Evolutionary conservation across 805 yeast genomes (phyloP).

Genomic region (Jamesozyma lodderae): DNA sequence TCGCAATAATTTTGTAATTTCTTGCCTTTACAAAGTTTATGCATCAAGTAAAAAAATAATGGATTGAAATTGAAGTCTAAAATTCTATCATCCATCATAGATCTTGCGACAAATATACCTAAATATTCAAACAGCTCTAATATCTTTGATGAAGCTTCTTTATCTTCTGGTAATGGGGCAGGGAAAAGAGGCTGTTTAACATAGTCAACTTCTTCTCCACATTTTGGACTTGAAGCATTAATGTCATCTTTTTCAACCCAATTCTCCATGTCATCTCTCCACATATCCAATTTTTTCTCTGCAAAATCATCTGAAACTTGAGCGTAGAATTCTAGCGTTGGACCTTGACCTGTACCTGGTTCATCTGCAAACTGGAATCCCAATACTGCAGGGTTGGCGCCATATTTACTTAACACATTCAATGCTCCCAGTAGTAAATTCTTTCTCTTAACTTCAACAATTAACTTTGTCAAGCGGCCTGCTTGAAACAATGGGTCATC

Average conservation of each 20-base stretch:
- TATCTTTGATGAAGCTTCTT: slow-evolving; percentile 31
- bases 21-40: slow-evolving; percentile 14
- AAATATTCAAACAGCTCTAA: slow-evolving; percentile 51
- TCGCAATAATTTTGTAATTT: slow-evolving; percentile 4
- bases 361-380: slow-evolving; percentile 87
- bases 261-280: slow-evolving; percentile 44
- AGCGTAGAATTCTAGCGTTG: slow-evolving; percentile 88
- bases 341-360: slow-evolving; percentile 95
- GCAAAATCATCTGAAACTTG: slow-evolving; percentile 69
- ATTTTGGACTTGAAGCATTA: no score
- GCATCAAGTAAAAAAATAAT: slow-evolving; percentile 55
- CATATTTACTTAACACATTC: slow-evolving; percentile 67
- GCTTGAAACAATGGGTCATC: slow-evolving; percentile 35
- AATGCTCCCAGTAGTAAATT: slow-evolving; percentile 67
- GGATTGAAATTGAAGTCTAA: slow-evolving; percentile 74
- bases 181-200: slow-evolving; percentile 63
- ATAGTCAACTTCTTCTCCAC: slow-evolving; percentile 30
- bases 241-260: slow-evolving; percentile 15
- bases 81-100: slow-evolving; percentile 78
- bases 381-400: slow-evolving; percentile 66
- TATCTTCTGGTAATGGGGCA: slow-evolving; percentile 39
- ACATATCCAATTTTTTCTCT: slow-evolving; percentile 46
- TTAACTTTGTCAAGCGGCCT: slow-evolving; percentile 73
- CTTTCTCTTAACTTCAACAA: slow-evolving; percentile 65
- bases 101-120: slow-evolving; percentile 81